These are phyloP conservation scores for Trifolium repens DNA, from an alignment of 306 rosid species.

Conservation along the genomic window DNA sequence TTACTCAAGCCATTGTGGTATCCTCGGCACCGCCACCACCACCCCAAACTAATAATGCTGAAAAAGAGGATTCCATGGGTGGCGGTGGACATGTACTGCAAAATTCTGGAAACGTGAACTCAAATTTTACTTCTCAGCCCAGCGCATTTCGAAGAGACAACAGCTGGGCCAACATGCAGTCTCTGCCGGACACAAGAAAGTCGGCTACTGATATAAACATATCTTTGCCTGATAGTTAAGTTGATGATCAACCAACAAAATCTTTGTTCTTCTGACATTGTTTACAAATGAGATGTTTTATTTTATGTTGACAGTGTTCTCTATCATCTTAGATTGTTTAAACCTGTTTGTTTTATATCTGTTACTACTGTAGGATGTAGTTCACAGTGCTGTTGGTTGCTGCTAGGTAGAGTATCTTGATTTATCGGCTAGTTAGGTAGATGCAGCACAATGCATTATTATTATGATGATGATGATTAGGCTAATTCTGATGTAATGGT, in stretches of 20 bases:
- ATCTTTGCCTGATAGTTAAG: slow-evolving; percentile 71
- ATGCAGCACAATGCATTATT: slow-evolving; percentile 47
- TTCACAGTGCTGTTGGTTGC: slow-evolving; percentile 47
- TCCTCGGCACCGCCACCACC: slow-evolving; percentile 51
- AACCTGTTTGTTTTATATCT: slow-evolving; percentile 27
- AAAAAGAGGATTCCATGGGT: slow-evolving; percentile 60
- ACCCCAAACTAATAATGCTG: slow-evolving; percentile 50
- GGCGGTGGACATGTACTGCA: slow-evolving; percentile 54
- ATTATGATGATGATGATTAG: slow-evolving; percentile 41
- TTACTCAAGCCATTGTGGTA: slow-evolving; percentile 42
- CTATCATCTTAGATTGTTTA: slow-evolving; percentile 39
- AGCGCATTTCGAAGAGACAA: slow-evolving; percentile 67
- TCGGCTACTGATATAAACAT: slow-evolving; percentile 78
- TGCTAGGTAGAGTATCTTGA: slow-evolving; percentile 56
- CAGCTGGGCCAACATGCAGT: slow-evolving; percentile 74
- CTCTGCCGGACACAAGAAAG: slow-evolving; percentile 69
- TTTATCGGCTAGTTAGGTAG: slow-evolving; percentile 71
- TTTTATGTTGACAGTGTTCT: slow-evolving; percentile 46
- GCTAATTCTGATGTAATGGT: slow-evolving; percentile 57
- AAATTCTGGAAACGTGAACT: slow-evolving; percentile 51
- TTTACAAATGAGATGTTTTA: slow-evolving; percentile 43
- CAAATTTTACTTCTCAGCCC: slow-evolving; percentile 50
- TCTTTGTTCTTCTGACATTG: slow-evolving; percentile 42
- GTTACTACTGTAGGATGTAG: slow-evolving; percentile 49
- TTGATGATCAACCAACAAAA: slow-evolving; percentile 18